These are phyloP conservation scores for Aspergillus tanneri DNA, from an alignment of 2,329 filamentous ascomycete genomes.

Conservation along the genomic window DNA sequence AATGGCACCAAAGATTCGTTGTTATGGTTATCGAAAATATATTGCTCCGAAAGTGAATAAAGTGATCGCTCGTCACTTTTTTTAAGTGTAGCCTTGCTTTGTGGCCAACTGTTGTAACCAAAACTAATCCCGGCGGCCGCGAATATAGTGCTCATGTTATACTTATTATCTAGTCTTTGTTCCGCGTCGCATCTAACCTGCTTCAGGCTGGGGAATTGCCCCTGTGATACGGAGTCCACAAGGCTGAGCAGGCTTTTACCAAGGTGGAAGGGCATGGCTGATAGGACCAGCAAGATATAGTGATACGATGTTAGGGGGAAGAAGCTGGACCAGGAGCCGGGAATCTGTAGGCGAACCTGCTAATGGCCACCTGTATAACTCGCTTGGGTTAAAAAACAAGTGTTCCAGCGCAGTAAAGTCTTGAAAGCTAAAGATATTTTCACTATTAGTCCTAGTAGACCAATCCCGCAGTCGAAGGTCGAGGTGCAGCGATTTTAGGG, in stretches of 20 bases:
- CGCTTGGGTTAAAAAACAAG: conserved; percentile 5
- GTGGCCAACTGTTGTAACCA: conserved; percentile 6
- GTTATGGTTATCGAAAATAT: too few species aligned
- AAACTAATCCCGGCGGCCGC: conserved; percentile 7
- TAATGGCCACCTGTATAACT: neutral
- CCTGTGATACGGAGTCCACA: neutral
- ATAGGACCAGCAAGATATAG: conserved; percentile 5
- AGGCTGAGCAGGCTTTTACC: conserved; percentile 1
- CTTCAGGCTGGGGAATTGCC: neutral
- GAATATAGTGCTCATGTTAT: neutral
- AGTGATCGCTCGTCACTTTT: too few species aligned
- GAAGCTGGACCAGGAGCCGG: neutral
- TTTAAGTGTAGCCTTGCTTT: neutral
- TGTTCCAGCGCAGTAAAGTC: conserved; percentile 3
- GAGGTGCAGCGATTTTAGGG: conserved; percentile 5
- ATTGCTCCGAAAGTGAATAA: too few species aligned
- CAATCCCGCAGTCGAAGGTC: conserved; percentile 1
- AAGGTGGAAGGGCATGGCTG: neutral
- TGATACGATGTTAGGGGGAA: neutral
- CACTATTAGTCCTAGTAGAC: neutral
- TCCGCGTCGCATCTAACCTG: conserved; percentile 2
- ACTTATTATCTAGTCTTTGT: neutral
- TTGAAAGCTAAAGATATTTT: neutral
- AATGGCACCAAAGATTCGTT: too few species aligned
- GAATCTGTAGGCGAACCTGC: neutral